phyloP scores from a whole-genome alignment of 345 rosid genomes.

The Bruguiera gymnorhiza region DNA sequence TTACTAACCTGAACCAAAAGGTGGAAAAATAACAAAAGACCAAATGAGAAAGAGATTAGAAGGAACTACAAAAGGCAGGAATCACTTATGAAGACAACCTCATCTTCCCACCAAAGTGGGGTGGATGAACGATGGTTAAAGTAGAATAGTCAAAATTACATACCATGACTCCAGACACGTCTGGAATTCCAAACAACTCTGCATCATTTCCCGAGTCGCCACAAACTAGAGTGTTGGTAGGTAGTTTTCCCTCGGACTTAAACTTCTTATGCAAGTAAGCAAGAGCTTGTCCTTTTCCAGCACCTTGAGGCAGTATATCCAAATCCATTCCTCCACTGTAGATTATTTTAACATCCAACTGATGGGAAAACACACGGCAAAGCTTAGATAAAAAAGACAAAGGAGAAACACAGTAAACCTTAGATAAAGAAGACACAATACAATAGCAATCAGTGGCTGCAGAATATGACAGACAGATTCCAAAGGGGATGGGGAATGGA shows the following conservation, averaged over 20 bases:
- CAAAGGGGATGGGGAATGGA: neutral
- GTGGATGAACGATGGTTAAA: neutral
- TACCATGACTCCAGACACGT: conserved; percentile 92
- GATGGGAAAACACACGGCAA: conserved; percentile 1
- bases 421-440: neutral
- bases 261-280: conserved; percentile 79
- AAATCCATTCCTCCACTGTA: conserved; percentile 96
- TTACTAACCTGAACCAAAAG: conserved; percentile 61
- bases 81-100: conserved; percentile 4
- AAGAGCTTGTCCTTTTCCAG: conserved; percentile 98
- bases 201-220: conserved; percentile 99
- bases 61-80: neutral
- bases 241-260: conserved; percentile 62
- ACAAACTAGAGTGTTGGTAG: conserved; percentile 83
- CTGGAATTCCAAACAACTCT: conserved; percentile 86
- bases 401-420: neutral
- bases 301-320: conserved; percentile 92
- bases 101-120: neutral
- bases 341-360: conserved; percentile 92
- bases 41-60: neutral
- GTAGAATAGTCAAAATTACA: conserved; percentile 19
- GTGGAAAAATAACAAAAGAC: neutral
- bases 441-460: neutral
- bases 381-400: neutral
- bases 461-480: neutral